A percentile compares a stretch with the other conserved stretches of the same genome.
These are phyloP conservation scores for Eucalyptus microcorys DNA, from an alignment of 345 rosid genomes.

Conservation along the genomic window DNA sequence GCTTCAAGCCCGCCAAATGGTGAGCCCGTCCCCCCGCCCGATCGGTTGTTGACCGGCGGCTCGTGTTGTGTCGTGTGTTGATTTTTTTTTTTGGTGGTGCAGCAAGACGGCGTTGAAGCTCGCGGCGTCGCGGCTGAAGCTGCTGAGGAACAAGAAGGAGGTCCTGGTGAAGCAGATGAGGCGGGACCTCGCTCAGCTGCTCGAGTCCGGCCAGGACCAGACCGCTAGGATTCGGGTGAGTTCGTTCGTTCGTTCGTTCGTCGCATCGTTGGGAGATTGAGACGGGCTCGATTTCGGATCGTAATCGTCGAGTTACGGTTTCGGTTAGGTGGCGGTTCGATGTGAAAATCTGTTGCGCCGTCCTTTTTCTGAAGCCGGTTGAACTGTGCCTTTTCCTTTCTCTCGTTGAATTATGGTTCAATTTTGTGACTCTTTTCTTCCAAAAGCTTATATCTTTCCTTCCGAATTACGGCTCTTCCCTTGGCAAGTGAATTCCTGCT, in stretches of 20 bases:
- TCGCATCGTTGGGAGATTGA: not conserved
- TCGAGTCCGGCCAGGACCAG: slow-evolving; percentile 73
- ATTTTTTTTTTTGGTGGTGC: slow-evolving; percentile 6
- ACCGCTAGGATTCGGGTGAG: slow-evolving; percentile 79
- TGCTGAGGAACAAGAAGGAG: slow-evolving; percentile 63
- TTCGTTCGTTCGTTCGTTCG: not conserved
- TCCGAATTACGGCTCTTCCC: not conserved
- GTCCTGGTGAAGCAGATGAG: slow-evolving; percentile 53
- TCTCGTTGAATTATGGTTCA: too few species aligned
- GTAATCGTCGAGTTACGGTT: not conserved
- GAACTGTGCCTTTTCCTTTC: not conserved
- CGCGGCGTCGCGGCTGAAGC: slow-evolving; percentile 63
- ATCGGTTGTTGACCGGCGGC: not conserved
- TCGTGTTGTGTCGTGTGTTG: too few species aligned
- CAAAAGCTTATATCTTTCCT: not conserved
- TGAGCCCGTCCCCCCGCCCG: not conserved
- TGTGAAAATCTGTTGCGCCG: not conserved
- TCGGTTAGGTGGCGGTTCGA: not conserved
- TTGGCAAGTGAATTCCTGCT: not conserved
- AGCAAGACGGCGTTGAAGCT: slow-evolving; percentile 77
- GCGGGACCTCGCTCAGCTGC: slow-evolving; percentile 71
- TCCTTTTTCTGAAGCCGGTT: not conserved
- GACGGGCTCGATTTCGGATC: not conserved
- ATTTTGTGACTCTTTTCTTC: not conserved
- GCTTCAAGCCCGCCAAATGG: slow-evolving; percentile 97